Evolutionary conservation across 2,329 filamentous ascomycete species (phyloP).

Genomic region (Orbilia blumenaviensis): DNA sequence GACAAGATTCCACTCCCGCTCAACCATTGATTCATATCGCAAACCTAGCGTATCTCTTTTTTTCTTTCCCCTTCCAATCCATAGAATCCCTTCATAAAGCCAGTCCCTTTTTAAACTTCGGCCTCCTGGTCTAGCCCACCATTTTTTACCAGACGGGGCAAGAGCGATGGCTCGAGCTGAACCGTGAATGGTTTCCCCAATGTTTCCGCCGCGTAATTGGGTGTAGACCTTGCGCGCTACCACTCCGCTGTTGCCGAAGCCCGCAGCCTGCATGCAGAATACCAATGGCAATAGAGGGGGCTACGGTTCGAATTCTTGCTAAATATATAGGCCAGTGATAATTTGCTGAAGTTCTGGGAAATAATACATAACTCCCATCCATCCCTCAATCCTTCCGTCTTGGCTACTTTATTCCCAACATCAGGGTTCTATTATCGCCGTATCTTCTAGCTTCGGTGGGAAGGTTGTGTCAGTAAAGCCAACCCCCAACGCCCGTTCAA

Average conservation of each 20-base stretch:
- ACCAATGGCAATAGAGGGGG: too few species aligned
- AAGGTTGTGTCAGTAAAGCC: too few species aligned
- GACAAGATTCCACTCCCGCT: not conserved
- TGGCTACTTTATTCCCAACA: not conserved
- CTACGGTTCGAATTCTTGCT: too few species aligned
- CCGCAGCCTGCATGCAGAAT: too few species aligned
- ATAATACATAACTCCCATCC: too few species aligned
- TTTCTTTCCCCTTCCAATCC: not conserved
- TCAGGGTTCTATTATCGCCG: not conserved
- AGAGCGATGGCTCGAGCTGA: constrained; percentile 1
- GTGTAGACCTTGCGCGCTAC: constrained; percentile 25
- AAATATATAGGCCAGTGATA: not conserved
- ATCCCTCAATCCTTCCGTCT: not conserved
- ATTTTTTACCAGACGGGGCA: not conserved
- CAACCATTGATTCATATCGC: constrained; percentile 6
- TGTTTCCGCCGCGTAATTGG: constrained; percentile 38
- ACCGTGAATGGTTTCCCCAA: not conserved
- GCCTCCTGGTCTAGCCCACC: constrained; percentile 21
- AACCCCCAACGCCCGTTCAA: too few species aligned
- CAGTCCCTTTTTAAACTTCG: not conserved
- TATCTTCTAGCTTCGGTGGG: too few species aligned
- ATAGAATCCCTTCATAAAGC: constrained; percentile 1
- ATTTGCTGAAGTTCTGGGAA: not conserved
- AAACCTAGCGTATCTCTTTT: not conserved
- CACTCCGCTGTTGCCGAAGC: constrained; percentile 16